phyloP scores from a whole-genome alignment of 192 early-diverging fungal species.

The Glomus cerebriforme region DNA sequence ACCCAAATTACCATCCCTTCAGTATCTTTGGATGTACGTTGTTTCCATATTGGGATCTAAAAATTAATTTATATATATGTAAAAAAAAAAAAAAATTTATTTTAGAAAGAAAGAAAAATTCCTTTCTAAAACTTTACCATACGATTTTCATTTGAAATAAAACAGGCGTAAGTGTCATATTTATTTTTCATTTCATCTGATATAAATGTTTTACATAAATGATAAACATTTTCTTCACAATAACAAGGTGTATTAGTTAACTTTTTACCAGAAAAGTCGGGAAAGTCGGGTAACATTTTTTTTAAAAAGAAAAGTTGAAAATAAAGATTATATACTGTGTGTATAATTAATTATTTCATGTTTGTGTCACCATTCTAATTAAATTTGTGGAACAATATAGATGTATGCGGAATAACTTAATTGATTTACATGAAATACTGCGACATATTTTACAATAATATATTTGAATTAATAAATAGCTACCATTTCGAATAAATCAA shows the following conservation, averaged over 20 bases:
- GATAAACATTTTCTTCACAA: conserved; percentile 32
- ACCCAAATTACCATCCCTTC: conserved; percentile 26
- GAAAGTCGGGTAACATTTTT: background rate
- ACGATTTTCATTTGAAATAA: conserved; percentile 23
- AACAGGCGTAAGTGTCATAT: background rate
- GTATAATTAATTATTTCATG: no score
- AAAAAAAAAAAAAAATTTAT: background rate
- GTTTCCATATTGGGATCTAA: conserved; percentile 20
- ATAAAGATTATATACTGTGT: no score
- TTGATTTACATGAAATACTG: no score
- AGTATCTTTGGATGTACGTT: background rate
- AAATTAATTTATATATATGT: background rate
- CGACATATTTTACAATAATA: no score
- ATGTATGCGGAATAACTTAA: no score
- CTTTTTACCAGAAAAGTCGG: background rate
- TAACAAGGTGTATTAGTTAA: conserved; percentile 14
- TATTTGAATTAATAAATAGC: no score
- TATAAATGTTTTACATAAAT: conserved; percentile 9
- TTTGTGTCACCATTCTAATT: no score
- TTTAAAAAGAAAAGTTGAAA: no score
- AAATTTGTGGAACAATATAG: no score
- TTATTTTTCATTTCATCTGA: background rate
- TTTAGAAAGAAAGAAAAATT: no score
- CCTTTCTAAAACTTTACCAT: no score
- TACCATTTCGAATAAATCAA: no score